Base-by-base conservation (phyloP, 2,329 filamentous ascomycete genomes). In the Alternaria gaisen region DNA sequence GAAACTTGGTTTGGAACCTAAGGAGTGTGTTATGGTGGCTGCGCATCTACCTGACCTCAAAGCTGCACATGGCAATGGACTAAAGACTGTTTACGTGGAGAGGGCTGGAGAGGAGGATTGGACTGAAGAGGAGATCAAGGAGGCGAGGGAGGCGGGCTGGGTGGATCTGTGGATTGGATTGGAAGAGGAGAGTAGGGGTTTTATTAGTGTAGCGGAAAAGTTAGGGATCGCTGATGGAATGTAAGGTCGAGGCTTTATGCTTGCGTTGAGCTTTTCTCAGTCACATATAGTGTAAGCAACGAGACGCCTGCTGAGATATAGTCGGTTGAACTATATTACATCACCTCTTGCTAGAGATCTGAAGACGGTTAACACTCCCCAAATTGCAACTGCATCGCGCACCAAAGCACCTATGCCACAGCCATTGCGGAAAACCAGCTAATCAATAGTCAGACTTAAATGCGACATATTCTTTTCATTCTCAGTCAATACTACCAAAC, bases 41-140 rank as follows among this genome's bases (percentile, higher is more conserved):
- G 88, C 91, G 38, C 91, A 94, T 79, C 79, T 94, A 59, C 76
- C 72, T 6, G 92, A 94, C 77, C 79, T 95, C 56, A 80, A 86
- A 61, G 90, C 85, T 0, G 92, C 92, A 5, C 87, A 87, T 68
- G 73, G 70, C 3, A 84, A 82, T 61, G 92, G 92, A 0, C 80
- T 93, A 61, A 83, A 85, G 68, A 92, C 91, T 0, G 83, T 95
- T 3, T 95, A 93, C 73, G 87, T 95, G 3, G 90, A 92, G 79
- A 82, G 92, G 59, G 75, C 79, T 3, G 67, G 76, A 43, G 92
- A 96, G 78, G 91, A 94, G 77, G 82, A 80, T 7, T 90, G 86
- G 86, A 69, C 71, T 9, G 54, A 67, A 18, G 85, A 86, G 5
- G 78, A 85, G 24, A 80, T 85, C 26, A 80, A 82, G 38, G 83